A percentile compares a stretch with the other conserved stretches of the same genome.
phyloP scores from a whole-genome alignment of 371 early-diverging fungal genomes.

The Dipsacomyces acuminosporus region DNA sequence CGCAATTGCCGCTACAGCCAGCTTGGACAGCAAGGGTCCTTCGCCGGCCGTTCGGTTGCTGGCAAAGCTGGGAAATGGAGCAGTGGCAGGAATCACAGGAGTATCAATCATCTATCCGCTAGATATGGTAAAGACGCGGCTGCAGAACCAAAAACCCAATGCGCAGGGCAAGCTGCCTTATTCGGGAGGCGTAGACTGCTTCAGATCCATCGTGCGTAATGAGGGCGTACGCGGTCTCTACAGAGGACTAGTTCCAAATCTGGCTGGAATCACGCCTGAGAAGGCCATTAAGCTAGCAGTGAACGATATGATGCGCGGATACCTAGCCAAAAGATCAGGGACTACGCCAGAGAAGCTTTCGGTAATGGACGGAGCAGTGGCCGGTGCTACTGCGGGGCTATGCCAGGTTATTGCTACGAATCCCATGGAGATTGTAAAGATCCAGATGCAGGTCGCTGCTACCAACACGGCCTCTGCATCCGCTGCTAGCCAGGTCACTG shows the following conservation, averaged over 20 bases:
- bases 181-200: slow-evolving; percentile 58
- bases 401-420: slow-evolving; percentile 58
- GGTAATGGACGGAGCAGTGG: slow-evolving; percentile 45
- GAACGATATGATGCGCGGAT: slow-evolving; percentile 52
- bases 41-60: slow-evolving; percentile 4
- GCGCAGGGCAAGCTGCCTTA: slow-evolving; percentile 44
- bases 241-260: slow-evolving; percentile 71
- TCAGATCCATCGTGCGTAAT: slow-evolving; percentile 58
- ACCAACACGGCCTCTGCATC: slow-evolving; percentile 3
- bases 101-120: slow-evolving; percentile 60
- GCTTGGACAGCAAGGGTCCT: too few species aligned
- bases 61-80: slow-evolving; percentile 58
- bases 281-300: slow-evolving; percentile 59
- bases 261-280: slow-evolving; percentile 53
- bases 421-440: slow-evolving; percentile 60
- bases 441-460: slow-evolving; percentile 51
- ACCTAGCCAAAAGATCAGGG: slow-evolving; percentile 31
- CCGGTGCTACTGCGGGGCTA: slow-evolving; percentile 53
- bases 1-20: too few species aligned
- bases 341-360: slow-evolving; percentile 40
- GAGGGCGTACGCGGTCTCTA: slow-evolving; percentile 80
- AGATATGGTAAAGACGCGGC: slow-evolving; percentile 59
- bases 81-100: slow-evolving; percentile 60
- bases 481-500: slow-evolving; percentile 16
- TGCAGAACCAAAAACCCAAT: slow-evolving; percentile 50